Conservation (phyloP, 257 asterid species). For the Coffea eugenioides region DNA sequence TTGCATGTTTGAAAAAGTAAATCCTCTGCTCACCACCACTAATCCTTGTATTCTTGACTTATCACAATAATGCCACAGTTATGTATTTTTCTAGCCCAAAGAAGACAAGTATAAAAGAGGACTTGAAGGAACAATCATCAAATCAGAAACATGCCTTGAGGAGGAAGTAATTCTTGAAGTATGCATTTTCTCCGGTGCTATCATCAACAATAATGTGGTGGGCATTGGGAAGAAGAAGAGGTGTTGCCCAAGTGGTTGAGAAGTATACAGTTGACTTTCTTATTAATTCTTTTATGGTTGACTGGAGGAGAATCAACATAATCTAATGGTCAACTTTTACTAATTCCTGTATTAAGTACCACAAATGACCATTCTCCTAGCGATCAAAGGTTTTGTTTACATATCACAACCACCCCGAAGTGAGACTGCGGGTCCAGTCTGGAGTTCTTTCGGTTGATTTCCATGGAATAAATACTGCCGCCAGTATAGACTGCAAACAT, state of each 20-base stretch:
- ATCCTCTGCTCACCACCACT: not conserved
- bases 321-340: not conserved
- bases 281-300: not conserved
- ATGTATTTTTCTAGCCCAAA: not conserved
- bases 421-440: not conserved
- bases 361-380: not conserved
- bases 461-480: not conserved
- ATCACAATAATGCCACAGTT: not conserved
- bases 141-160: constrained; percentile 20
- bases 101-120: not conserved
- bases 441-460: not conserved
- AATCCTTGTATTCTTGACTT: not conserved
- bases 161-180: constrained; percentile 20
- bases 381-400: not conserved
- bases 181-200: not conserved
- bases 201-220: not conserved
- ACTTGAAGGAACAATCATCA: constrained; percentile 3
- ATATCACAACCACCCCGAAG: not conserved
- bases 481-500: not conserved
- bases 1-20: not conserved
- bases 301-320: not conserved
- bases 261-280: not conserved
- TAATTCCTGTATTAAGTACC: no score
- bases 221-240: not conserved
- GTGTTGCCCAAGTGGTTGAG: no score